Evolutionary conservation across 352 stramenopile genomes (phyloP), one percentile per base, ranked within the genome.

Genomic region (Pythium brachiatum): DNA sequence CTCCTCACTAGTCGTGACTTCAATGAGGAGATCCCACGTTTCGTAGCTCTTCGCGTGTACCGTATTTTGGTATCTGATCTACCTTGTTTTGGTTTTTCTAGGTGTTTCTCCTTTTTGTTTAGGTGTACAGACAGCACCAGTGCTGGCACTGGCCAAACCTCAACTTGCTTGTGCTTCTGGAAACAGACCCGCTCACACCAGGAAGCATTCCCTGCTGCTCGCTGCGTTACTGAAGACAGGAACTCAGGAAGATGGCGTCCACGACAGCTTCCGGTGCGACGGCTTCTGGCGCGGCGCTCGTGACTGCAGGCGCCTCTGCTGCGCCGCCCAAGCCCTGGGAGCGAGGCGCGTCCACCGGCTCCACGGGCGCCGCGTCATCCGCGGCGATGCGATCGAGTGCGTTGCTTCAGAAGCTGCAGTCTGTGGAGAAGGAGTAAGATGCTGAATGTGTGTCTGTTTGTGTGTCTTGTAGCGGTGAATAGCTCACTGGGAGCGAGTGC

Each of bases 291-390:
- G 56, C 56, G 21, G n/a, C 41, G n/a, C 41, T 41, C 39, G 26
- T 27, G 20, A 23, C 56, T 23, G 23, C 41, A 26, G 41, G 41
- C 7, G 41, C 41, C 41, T 48, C 41, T 13, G 41, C 41, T 27
- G 57, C 58, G 34, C 58, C 58, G 1, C 36, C 38, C 11, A 64
- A 64, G 50, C 58, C 58, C 25, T 64, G 58, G 58, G 58, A 64
- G 36, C 12, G 50, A 53, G 48, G 41, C 41, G n/a, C n/a, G 20
- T 48, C 41, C 16, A 26, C 41, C 0, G 38, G 12, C 7, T 8
- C 38, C 4, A 11, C 36, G 13, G 20, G 32, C 8, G 41, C n/a
- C 52, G 36, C 32, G 20, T 51, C 39, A 16, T 23, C 21, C 15
- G 53, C 15, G n/a, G 54, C 54, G 44, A 20, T 29, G 23, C 46